These are phyloP conservation scores for Starmerella ratchasimensis DNA, from an alignment of 805 yeast genomes.

Conservation along the genomic window DNA sequence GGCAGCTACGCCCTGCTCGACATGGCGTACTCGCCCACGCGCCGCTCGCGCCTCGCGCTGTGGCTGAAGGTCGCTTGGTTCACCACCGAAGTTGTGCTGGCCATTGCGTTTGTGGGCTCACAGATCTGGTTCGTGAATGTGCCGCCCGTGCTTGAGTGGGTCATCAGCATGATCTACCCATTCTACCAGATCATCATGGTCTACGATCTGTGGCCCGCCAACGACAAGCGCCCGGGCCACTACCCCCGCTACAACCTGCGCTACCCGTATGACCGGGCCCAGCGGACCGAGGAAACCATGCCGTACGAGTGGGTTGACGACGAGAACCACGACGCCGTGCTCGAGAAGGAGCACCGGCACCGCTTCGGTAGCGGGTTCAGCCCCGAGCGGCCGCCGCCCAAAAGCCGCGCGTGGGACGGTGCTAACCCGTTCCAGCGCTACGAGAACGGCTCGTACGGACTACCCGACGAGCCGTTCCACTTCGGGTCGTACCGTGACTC, in stretches of 20 bases:
- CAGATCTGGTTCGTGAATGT: conserved; percentile 32
- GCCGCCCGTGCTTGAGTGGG: conserved; percentile 69
- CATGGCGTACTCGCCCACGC: conserved; percentile 27
- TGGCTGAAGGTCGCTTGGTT: conserved; percentile 53
- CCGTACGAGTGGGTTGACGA: background rate
- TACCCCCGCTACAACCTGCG: conserved; percentile 12
- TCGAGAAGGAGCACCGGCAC: background rate
- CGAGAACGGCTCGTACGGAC: no score
- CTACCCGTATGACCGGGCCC: no score
- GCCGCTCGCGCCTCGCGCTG: conserved; percentile 28
- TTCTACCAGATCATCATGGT: conserved; percentile 47
- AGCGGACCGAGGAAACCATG: background rate
- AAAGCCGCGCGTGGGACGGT: no score
- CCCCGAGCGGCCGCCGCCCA: no score
- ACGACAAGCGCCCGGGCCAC: conserved; percentile 27
- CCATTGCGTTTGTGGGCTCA: conserved; percentile 40
- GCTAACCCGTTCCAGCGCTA: no score
- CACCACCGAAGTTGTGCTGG: conserved; percentile 48
- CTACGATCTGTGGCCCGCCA: conserved; percentile 57
- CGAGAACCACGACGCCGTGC: background rate
- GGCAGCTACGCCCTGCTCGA: conserved; percentile 38
- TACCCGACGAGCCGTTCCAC: no score
- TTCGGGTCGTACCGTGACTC: no score
- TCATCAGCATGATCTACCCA: conserved; percentile 75
- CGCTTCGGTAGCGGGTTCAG: background rate